These are phyloP conservation scores for Borovskyia barvae DNA, from an alignment of 208 protist genomes.

Conservation along the genomic window DNA sequence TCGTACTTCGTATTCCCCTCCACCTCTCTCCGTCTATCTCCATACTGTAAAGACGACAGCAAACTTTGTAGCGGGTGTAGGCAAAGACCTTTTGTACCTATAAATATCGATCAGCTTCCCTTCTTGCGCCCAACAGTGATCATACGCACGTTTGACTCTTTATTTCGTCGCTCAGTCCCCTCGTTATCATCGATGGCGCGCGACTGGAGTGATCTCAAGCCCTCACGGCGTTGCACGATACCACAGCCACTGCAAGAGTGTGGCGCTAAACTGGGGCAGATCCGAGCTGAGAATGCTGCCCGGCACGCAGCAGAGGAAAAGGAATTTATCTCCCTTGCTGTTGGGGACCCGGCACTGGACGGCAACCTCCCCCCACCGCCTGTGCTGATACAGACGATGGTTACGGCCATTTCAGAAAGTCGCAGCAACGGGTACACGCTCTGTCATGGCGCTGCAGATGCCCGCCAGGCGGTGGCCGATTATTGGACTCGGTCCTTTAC, in stretches of 20 bases:
- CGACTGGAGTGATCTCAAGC: constrained; percentile 81
- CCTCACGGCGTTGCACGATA: constrained; percentile 26
- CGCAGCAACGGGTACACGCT: constrained; percentile 73
- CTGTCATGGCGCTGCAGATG: constrained; percentile 42
- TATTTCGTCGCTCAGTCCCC: not conserved
- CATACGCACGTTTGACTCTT: constrained; percentile 1
- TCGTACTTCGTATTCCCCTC: too few species aligned
- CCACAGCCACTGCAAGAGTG: constrained; percentile 29
- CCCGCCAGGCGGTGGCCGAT: constrained; percentile 60
- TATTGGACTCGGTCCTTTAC: constrained; percentile 39
- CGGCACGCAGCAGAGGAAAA: constrained; percentile 28
- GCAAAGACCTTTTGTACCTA: too few species aligned
- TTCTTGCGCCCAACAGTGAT: not conserved
- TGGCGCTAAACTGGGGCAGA: constrained; percentile 17
- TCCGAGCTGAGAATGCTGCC: constrained; percentile 12
- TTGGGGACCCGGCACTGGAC: constrained; percentile 71
- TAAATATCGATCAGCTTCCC: too few species aligned
- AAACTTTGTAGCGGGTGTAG: too few species aligned
- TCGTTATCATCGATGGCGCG: constrained; percentile 7
- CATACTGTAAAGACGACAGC: too few species aligned
- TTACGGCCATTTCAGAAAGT: constrained; percentile 30
- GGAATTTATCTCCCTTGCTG: constrained; percentile 36
- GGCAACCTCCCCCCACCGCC: constrained; percentile 66
- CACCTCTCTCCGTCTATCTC: too few species aligned
- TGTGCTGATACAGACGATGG: constrained; percentile 40